A percentile compares a stretch with the other conserved stretches of the same genome.
These are phyloP conservation scores for Vitis amurensis DNA, from an alignment of 164 flowering plant genomes.

Conservation along the genomic window DNA sequence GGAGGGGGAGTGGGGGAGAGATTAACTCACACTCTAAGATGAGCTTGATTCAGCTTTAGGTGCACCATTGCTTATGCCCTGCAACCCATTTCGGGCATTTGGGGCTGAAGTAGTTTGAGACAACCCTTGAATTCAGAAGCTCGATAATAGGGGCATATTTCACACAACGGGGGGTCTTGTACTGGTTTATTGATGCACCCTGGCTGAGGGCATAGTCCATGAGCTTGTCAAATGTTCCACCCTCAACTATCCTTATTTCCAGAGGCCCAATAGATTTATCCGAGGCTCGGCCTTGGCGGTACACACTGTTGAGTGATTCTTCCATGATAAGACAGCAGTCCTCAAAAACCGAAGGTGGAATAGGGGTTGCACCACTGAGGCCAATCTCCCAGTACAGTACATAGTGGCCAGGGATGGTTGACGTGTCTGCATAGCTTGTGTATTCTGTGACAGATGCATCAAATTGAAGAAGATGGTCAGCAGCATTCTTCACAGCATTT, in stretches of 20 bases:
- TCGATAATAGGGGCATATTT: slow-evolving; percentile 46
- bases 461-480: slow-evolving; percentile 35
- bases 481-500: slow-evolving; percentile 51
- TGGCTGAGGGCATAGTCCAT: slow-evolving; percentile 62
- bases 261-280: slow-evolving; percentile 73
- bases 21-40: no score
- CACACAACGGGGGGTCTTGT: slow-evolving; percentile 75
- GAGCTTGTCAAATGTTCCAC: slow-evolving; percentile 62
- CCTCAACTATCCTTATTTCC: slow-evolving; percentile 59
- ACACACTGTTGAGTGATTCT: slow-evolving; percentile 68
- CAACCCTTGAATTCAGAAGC: slow-evolving; percentile 49
- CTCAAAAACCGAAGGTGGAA: slow-evolving; percentile 42
- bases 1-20: no score
- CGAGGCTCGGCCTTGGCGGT: slow-evolving; percentile 52
- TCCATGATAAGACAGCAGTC: slow-evolving; percentile 56
- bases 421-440: slow-evolving; percentile 62
- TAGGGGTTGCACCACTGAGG: slow-evolving; percentile 10
- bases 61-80: slow-evolving; percentile 29
- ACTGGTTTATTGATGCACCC: slow-evolving; percentile 77
- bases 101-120: slow-evolving; percentile 32
- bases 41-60: background rate
- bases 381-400: slow-evolving; percentile 65
- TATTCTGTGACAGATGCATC: slow-evolving; percentile 53
- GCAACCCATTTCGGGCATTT: slow-evolving; percentile 36
- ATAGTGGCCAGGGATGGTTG: slow-evolving; percentile 69